Evolutionary conservation across 2,329 filamentous ascomycete genomes (phyloP).

Genomic region (Colletotrichum cuscutae): DNA sequence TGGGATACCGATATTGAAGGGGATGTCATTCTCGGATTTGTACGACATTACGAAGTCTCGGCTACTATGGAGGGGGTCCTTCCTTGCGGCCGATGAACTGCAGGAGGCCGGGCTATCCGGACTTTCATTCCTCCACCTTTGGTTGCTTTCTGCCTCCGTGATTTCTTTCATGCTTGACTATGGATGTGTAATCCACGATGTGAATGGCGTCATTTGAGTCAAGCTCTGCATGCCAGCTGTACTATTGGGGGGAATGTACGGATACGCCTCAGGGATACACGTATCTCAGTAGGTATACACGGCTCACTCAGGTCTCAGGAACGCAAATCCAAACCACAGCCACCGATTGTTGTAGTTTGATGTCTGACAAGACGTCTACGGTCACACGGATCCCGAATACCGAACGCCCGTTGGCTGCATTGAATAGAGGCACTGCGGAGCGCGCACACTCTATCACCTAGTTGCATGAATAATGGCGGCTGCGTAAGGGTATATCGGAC

Average conservation of each 20-base stretch:
- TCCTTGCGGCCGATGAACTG: neutral
- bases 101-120: neutral
- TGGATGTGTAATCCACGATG: neutral
- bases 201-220: constrained; percentile 7
- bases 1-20: constrained; percentile 24
- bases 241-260: neutral
- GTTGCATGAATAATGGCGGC: neutral
- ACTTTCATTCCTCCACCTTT: neutral
- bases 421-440: neutral
- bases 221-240: neutral
- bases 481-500: neutral
- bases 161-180: neutral
- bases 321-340: neutral
- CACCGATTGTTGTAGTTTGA: neutral
- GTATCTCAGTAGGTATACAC: neutral
- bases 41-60: constrained; percentile 5
- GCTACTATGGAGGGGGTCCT: neutral
- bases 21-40: neutral
- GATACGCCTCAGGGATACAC: neutral
- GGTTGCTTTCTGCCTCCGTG: neutral
- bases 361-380: neutral
- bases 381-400: neutral
- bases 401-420: neutral
- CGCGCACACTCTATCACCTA: neutral
- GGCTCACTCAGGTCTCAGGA: neutral